Evolutionary conservation across 2,329 filamentous ascomycete species (phyloP).

Genomic region (Pseudocercospora musae): DNA sequence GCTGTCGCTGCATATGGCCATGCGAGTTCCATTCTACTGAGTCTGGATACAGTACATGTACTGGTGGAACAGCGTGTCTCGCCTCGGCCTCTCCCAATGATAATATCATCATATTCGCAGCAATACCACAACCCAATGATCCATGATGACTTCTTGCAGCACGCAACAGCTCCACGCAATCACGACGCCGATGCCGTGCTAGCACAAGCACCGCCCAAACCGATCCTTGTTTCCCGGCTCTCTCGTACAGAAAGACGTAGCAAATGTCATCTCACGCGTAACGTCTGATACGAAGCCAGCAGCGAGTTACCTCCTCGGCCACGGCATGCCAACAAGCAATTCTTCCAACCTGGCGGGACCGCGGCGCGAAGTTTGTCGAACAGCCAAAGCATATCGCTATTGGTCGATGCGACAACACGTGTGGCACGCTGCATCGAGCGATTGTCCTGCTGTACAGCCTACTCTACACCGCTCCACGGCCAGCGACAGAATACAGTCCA

Average conservation of each 20-base stretch:
- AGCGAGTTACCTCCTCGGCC: background rate
- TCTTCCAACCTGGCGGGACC: background rate
- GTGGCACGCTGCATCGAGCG: background rate
- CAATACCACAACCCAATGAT: background rate
- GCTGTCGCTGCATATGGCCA: too few relatives aligned
- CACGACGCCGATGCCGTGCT: background rate
- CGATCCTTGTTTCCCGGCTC: background rate
- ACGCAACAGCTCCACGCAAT: background rate
- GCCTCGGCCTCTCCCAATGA: too few relatives aligned
- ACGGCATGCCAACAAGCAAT: too few relatives aligned
- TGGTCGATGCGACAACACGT: constrained; percentile 4
- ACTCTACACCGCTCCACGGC: constrained; percentile 2
- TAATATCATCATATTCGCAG: too few relatives aligned
- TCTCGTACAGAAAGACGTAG: background rate
- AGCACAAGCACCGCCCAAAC: background rate
- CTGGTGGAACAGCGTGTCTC: too few relatives aligned
- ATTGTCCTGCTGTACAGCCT: constrained; percentile 4
- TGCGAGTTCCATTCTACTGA: too few relatives aligned
- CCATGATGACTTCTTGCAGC: background rate
- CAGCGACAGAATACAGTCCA: constrained; percentile 7
- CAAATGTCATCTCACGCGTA: background rate
- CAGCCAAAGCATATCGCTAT: too few relatives aligned
- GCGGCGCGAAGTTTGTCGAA: too few relatives aligned
- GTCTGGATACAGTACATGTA: too few relatives aligned
- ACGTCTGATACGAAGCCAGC: background rate